These are phyloP conservation scores for Amphibolis antarctica DNA, from an alignment of 106 monocot species.

Conservation along the genomic window DNA sequence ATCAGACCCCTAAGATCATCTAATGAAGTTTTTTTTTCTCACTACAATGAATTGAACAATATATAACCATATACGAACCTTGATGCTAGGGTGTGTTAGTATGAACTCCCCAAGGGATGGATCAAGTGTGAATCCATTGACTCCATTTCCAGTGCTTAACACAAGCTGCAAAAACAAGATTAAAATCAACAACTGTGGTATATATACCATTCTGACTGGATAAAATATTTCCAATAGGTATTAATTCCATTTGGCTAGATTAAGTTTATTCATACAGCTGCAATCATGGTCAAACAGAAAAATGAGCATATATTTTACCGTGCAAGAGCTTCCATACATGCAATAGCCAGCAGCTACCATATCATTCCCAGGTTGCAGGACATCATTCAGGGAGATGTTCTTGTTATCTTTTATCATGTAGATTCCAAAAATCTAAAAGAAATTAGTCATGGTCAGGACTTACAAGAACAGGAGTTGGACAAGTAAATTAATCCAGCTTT, in stretches of 20 bases:
- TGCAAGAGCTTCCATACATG: conserved; percentile 99
- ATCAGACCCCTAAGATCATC: no score
- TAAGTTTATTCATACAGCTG: background rate
- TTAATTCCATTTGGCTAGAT: background rate
- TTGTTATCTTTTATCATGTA: conserved; percentile 57
- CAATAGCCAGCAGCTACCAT: conserved; percentile 99
- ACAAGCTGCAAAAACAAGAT: conserved; percentile 54
- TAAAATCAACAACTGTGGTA: no score
- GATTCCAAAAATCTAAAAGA: conserved; percentile 79
- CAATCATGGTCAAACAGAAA: background rate
- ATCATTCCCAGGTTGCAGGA: conserved; percentile 67
- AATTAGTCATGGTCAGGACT: background rate
- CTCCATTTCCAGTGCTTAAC: conserved; percentile 72
- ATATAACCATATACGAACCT: conserved; percentile 36
- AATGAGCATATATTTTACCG: conserved; percentile 30
- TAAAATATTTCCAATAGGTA: no score
- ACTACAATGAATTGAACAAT: no score
- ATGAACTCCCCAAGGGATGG: conserved; percentile 99
- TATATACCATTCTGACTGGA: no score
- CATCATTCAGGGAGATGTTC: conserved; percentile 60
- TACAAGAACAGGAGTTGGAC: no score
- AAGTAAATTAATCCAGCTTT: no score
- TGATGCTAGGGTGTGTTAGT: conserved; percentile 81
- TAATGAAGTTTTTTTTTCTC: no score
- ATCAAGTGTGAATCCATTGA: conserved; percentile 96